Percentiles rank a stretch among this genome's conserved stretches.
Evolutionary conservation across 2,329 filamentous ascomycete genomes (phyloP).

Genomic region (Curvularia spicifera): DNA sequence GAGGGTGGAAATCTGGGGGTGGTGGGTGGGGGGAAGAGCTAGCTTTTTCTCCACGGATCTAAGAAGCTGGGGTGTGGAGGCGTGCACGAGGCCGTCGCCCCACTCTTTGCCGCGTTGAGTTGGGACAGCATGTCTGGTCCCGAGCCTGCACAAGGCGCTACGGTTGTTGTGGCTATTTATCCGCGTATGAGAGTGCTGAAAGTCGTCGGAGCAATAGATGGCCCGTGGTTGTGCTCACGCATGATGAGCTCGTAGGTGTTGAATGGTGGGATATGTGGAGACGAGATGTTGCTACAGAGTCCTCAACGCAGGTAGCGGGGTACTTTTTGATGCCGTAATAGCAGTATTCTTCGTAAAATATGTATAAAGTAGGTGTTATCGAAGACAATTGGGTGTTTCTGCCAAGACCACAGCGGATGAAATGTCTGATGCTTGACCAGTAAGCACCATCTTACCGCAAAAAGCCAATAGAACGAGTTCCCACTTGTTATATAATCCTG

Average conservation of each 20-base stretch:
- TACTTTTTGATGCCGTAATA: background rate
- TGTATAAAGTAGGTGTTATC: background rate
- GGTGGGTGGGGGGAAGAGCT: too few species aligned
- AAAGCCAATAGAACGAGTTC: background rate
- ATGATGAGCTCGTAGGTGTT: slow-evolving; percentile 18
- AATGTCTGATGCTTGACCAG: background rate
- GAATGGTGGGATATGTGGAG: slow-evolving; percentile 1
- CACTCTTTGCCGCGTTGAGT: background rate
- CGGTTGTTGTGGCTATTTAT: slow-evolving; percentile 29
- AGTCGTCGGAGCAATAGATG: slow-evolving; percentile 15
- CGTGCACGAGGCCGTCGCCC: background rate
- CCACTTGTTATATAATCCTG: background rate
- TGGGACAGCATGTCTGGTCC: slow-evolving; percentile 1
- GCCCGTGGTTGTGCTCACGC: slow-evolving; percentile 18
- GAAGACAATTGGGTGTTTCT: background rate
- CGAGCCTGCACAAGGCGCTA: slow-evolving; percentile 17
- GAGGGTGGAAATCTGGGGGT: background rate
- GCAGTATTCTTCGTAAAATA: background rate
- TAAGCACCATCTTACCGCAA: background rate
- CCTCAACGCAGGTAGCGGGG: background rate
- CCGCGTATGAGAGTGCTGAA: slow-evolving; percentile 23
- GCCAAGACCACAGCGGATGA: background rate
- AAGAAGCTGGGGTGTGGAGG: slow-evolving; percentile 3
- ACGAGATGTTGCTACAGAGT: background rate
- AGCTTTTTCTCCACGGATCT: slow-evolving; percentile 1